Percentiles rank a stretch among this genome's conserved stretches.
Conservation (phyloP, 331 rosid genomes). For the Dryas integrifolia region DNA sequence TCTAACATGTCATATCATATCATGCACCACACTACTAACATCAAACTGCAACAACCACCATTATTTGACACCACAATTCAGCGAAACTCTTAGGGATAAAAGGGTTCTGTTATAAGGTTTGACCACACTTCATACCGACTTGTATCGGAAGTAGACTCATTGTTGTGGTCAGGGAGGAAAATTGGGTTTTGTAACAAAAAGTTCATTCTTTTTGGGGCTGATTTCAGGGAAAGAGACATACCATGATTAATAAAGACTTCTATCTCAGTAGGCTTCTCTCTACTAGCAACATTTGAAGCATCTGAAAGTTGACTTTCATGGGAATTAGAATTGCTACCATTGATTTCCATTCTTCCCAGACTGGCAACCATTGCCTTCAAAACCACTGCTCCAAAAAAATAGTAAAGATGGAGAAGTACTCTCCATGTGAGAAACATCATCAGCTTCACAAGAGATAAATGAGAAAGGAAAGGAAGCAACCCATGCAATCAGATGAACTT, state of each 20-base stretch:
- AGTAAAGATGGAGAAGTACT: constrained; percentile 17
- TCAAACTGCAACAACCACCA: constrained; percentile 1
- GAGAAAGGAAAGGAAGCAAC: background rate
- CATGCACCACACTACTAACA: constrained; percentile 3
- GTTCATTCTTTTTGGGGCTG: background rate
- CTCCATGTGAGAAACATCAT: background rate
- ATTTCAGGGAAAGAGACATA: constrained; percentile 18
- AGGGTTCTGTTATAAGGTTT: background rate
- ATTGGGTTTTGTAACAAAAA: background rate
- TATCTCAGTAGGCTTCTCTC: constrained; percentile 40
- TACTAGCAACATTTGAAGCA: constrained; percentile 31
- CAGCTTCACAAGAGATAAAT: constrained; percentile 8
- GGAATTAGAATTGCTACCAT: constrained; percentile 40
- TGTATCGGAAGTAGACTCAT: background rate
- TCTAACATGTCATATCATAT: background rate
- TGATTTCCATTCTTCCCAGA: constrained; percentile 48
- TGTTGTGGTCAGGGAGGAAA: background rate
- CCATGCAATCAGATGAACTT: background rate
- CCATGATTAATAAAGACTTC: constrained; percentile 57
- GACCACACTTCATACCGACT: background rate
- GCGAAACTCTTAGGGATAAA: background rate
- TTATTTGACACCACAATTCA: background rate
- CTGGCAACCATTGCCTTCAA: constrained; percentile 49
- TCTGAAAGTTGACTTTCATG: constrained; percentile 40
- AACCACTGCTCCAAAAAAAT: constrained; percentile 27